Conservation (phyloP, 2,329 filamentous ascomycete species). For the Aspergillus nomiae region DNA sequence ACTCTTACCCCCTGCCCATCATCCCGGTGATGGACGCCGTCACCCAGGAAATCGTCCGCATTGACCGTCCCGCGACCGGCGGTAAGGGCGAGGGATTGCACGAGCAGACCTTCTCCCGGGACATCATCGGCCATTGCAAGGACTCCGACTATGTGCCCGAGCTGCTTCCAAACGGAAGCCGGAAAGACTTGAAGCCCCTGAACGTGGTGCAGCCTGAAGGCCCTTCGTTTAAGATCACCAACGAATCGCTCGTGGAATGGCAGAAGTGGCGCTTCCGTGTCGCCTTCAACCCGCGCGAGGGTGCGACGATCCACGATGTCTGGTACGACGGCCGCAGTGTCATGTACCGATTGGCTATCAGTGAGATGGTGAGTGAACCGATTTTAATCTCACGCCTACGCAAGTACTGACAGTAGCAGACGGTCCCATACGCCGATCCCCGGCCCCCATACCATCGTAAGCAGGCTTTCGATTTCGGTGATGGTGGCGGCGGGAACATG, state of each 20-base stretch:
- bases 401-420: conserved; percentile 19
- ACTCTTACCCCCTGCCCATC: conserved; percentile 58
- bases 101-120: conserved; percentile 43
- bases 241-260: conserved; percentile 53
- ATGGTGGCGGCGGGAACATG: conserved; percentile 66
- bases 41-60: conserved; percentile 57
- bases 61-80: conserved; percentile 60
- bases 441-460: conserved; percentile 68
- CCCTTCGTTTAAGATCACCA: conserved; percentile 59
- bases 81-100: conserved; percentile 52
- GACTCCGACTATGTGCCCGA: conserved; percentile 55
- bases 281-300: conserved; percentile 61
- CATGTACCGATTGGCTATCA: conserved; percentile 67
- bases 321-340: conserved; percentile 67
- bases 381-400: accelerated
- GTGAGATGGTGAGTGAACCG: conserved; percentile 60
- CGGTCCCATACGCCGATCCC: conserved; percentile 67
- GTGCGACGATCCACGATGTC: conserved; percentile 70
- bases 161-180: conserved; percentile 47
- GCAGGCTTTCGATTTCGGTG: conserved; percentile 72
- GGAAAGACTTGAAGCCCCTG: conserved; percentile 66
- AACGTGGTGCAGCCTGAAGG: conserved; percentile 72
- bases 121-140: conserved; percentile 56
- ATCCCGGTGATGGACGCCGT: conserved; percentile 59
- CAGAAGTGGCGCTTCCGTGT: conserved; percentile 72